Conservation (phyloP, 306 rosid species). For the Ceratonia siliqua region DNA sequence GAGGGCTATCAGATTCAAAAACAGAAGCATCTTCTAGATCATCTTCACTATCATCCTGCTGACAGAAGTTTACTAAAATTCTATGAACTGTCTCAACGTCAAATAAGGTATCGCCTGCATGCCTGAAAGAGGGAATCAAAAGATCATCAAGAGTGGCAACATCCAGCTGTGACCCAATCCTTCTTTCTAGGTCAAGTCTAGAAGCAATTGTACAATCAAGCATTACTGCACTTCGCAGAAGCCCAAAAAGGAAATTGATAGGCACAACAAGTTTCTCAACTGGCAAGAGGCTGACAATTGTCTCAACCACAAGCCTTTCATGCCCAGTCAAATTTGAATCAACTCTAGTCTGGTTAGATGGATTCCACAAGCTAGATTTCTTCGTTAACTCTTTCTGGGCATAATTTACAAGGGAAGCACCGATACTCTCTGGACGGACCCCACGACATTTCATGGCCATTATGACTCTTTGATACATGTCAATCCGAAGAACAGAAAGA, state of each 20-base stretch:
- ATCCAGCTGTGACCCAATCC: slow-evolving; percentile 94
- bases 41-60: slow-evolving; percentile 96
- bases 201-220: slow-evolving; percentile 77
- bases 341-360: slow-evolving; percentile 68
- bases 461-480: slow-evolving; percentile 82
- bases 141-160: slow-evolving; percentile 91
- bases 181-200: slow-evolving; percentile 88
- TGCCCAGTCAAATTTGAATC: slow-evolving; percentile 71
- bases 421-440: slow-evolving; percentile 92
- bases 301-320: slow-evolving; percentile 82
- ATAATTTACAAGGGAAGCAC: slow-evolving; percentile 80
- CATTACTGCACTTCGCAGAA: slow-evolving; percentile 84
- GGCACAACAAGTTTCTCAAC: slow-evolving; percentile 87
- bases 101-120: slow-evolving; percentile 86
- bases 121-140: slow-evolving; percentile 87
- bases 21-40: slow-evolving; percentile 82
- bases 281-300: slow-evolving; percentile 86
- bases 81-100: slow-evolving; percentile 99
- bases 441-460: slow-evolving; percentile 97
- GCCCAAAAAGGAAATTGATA: slow-evolving; percentile 86
- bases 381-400: slow-evolving; percentile 89
- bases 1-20: slow-evolving; percentile 90
- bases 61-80: slow-evolving; percentile 82
- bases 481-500: slow-evolving; percentile 81
- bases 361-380: slow-evolving; percentile 82